Conservation (phyloP, 495 filamentous ascomycete species). For the Daldinia grandis region DNA sequence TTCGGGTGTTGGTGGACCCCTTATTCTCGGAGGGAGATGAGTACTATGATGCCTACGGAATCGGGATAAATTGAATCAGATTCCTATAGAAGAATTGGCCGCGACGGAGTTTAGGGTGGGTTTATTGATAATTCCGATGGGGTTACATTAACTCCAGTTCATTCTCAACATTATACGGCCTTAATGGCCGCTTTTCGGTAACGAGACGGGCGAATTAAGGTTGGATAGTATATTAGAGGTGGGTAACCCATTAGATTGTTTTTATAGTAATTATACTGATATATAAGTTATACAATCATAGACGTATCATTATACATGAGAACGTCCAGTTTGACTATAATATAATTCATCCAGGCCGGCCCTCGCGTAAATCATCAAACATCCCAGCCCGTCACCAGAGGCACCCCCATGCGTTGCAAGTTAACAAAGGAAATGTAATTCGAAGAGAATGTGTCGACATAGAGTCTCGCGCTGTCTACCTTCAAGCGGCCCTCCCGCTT, state of each 20-base stretch:
- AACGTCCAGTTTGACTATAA: too few species aligned
- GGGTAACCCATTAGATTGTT: too few species aligned
- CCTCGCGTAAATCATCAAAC: neutral
- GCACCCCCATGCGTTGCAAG: neutral
- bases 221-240: too few species aligned
- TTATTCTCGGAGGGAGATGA: neutral
- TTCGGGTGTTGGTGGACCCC: neutral
- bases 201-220: too few species aligned
- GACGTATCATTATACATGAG: too few species aligned
- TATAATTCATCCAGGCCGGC: too few species aligned
- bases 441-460: neutral
- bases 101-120: neutral
- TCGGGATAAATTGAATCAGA: neutral
- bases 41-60: neutral
- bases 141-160: neutral
- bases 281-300: too few species aligned
- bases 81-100: neutral
- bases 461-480: neutral
- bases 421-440: neutral
- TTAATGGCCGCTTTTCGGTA: too few species aligned
- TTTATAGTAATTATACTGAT: too few species aligned
- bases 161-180: neutral
- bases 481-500: constrained; percentile 3
- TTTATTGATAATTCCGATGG: neutral
- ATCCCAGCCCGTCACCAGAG: neutral